phyloP scores from a whole-genome alignment of 2,329 filamentous ascomycete species.

The Metarhizium sp. region DNA sequence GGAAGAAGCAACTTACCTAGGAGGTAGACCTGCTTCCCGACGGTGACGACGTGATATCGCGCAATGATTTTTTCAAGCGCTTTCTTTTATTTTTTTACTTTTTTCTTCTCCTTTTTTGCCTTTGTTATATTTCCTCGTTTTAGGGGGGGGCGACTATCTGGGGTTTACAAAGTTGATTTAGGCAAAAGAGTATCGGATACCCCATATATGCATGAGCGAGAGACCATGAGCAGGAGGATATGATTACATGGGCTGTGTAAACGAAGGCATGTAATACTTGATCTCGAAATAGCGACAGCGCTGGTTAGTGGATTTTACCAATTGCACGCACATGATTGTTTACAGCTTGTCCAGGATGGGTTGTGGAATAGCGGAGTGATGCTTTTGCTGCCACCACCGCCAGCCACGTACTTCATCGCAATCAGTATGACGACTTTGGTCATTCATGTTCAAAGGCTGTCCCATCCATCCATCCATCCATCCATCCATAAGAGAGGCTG shows the following conservation, averaged over 20 bases:
- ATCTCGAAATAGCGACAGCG: neutral
- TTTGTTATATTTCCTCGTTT: neutral
- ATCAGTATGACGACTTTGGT: too few relatives aligned
- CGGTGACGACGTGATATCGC: neutral
- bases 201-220: neutral
- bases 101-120: neutral
- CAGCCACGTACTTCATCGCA: too few relatives aligned
- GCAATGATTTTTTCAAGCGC: neutral
- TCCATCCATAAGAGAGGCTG: too few relatives aligned
- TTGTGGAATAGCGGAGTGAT: neutral
- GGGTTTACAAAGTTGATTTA: neutral
- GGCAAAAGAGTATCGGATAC: neutral
- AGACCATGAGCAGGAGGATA: neutral
- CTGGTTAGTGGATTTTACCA: neutral
- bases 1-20: slow-evolving; percentile 37
- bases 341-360: neutral
- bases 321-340: neutral
- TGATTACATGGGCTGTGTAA: neutral
- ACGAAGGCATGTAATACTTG: neutral
- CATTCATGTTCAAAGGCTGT: too few relatives aligned
- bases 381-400: too few relatives aligned
- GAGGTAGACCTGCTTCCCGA: slow-evolving; percentile 22
- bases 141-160: neutral
- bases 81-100: neutral
- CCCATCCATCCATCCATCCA: too few relatives aligned